Evolutionary conservation across 805 yeast species (phyloP), one percentile per base, ranked within the genome.

Genomic region (Starmerella stellata): DNA sequence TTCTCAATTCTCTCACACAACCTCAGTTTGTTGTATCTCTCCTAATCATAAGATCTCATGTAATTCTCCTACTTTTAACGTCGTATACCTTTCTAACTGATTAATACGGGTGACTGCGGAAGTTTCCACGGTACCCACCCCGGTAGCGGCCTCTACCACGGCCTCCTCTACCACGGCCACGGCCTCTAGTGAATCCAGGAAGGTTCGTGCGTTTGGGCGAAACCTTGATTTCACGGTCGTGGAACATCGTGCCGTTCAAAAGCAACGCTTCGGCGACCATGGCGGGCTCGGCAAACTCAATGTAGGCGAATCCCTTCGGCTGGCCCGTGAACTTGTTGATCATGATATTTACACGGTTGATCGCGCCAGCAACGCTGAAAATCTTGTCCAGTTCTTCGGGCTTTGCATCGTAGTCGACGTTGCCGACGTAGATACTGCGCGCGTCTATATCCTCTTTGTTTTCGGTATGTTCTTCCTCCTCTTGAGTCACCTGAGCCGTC

Each of bases 261-360:
- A 65, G 61, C 31, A 80, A 63, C 1, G 93, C 92, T 43, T 68
- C 64, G 16, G 69, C 62, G 5, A 79, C 83, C 11, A 68, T 64
- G n/a, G 66, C 64, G 11, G 71, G 68, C 51, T 70, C 78, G n/a
- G 74, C 68, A 52, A 80, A 82, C 55, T 82, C 94, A 44, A 82
- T 67, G 56, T 80, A 82, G 2, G 93, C 93, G 59, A 68, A 80
- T 1, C 94, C 94, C 57, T 77, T 77, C 33, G 94, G 90, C 45
- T 70, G 75, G 5, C 93, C 92, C 8, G 48, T 46, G 49, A 61
- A 58, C 56, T 74, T 76, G 59, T 81, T 79, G 40, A 70, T 63
- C 55, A 77, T 59, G 35, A 82, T 80, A 3, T 90, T 80, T 25
- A 81, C 82, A 49, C 93, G 68, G 52, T 78, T 75, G 38, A 82